A percentile compares a stretch with the other conserved stretches of the same genome.
phyloP scores from a whole-genome alignment of 2,329 filamentous ascomycete species.

The Metarhizium guizhouense region DNA sequence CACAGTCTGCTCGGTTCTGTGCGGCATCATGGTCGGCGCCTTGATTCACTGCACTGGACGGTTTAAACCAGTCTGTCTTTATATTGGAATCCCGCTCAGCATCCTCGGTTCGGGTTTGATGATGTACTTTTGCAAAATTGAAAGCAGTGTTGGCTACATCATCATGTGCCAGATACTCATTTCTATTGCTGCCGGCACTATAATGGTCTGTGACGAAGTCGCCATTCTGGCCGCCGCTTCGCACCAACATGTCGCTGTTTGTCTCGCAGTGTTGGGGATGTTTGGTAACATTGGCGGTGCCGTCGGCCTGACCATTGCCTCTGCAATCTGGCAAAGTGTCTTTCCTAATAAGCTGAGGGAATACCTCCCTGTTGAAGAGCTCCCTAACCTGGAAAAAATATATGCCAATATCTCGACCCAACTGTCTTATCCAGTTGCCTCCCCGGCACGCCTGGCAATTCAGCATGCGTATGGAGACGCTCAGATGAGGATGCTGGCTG shows the following conservation, averaged over 20 bases:
- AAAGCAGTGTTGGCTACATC: constrained; percentile 33
- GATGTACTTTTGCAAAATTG: constrained; percentile 22
- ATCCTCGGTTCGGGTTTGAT: constrained; percentile 40
- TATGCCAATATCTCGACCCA: constrained; percentile 45
- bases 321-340: constrained; percentile 22
- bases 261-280: constrained; percentile 19
- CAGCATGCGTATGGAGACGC: constrained; percentile 48
- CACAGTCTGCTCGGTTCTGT: constrained; percentile 38
- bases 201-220: no score
- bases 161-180: constrained; percentile 33
- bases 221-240: constrained; percentile 12
- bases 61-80: constrained; percentile 42
- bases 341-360: constrained; percentile 32
- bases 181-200: no score
- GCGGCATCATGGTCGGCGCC: constrained; percentile 35
- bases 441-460: constrained; percentile 38
- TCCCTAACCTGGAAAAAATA: constrained; percentile 33
- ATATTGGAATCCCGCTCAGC: constrained; percentile 42
- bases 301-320: constrained; percentile 20
- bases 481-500: constrained; percentile 38
- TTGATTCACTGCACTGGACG: constrained; percentile 35
- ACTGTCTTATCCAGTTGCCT: constrained; percentile 37
- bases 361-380: constrained; percentile 37
- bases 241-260: constrained; percentile 22
- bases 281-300: constrained; percentile 19